phyloP scores from a whole-genome alignment of 331 rosid genomes.

The Dryas integrifolia region DNA sequence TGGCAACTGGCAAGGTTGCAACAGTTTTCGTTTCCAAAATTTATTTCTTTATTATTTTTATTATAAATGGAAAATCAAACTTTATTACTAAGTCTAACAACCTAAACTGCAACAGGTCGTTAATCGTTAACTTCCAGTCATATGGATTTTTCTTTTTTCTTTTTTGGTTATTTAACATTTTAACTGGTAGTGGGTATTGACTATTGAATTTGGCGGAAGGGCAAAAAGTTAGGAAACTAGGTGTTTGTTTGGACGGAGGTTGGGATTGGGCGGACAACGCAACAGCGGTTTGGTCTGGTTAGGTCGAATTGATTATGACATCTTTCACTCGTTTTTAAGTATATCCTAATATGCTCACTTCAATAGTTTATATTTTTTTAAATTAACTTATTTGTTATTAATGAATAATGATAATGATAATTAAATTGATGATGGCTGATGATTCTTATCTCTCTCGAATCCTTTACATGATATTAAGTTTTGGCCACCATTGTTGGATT shows the following conservation, averaged over 20 bases:
- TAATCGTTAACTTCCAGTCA: neutral
- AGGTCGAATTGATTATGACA: constrained; percentile 13
- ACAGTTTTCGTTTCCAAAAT: neutral
- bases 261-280: constrained; percentile 29
- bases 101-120: neutral
- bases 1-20: constrained; percentile 10
- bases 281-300: constrained; percentile 18
- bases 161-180: neutral
- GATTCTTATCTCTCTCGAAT: neutral
- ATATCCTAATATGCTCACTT: neutral
- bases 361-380: too few relatives aligned
- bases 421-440: neutral
- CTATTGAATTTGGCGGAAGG: too few relatives aligned
- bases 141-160: neutral
- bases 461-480: neutral
- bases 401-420: neutral
- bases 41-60: neutral
- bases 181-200: too few relatives aligned
- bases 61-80: neutral
- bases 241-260: neutral
- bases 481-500: neutral
- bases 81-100: too few relatives aligned
- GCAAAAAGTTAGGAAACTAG: neutral
- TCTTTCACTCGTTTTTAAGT: neutral
- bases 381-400: neutral